These are phyloP conservation scores for Phalaenopsis equestris DNA, from an alignment of 106 monocot species.

Conservation along the genomic window DNA sequence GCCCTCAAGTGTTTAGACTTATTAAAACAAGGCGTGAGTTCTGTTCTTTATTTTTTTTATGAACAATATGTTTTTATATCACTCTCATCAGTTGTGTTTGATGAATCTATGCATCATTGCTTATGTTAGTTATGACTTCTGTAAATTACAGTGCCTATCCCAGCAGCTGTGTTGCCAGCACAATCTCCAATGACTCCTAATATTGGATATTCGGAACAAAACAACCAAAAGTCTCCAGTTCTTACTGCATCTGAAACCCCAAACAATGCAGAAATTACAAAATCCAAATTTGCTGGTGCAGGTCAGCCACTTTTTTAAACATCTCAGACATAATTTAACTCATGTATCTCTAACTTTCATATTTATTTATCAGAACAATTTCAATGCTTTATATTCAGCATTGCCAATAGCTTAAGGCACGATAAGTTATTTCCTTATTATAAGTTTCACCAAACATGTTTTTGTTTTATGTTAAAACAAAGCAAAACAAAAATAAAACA, in stretches of 20 bases:
- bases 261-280: not conserved
- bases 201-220: conserved; percentile 3
- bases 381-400: too few species aligned
- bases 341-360: not conserved
- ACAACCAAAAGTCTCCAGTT: not conserved
- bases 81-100: too few species aligned
- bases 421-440: too few species aligned
- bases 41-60: not conserved
- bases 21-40: not conserved
- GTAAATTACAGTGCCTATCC: not conserved
- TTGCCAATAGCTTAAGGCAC: too few species aligned
- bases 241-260: not conserved
- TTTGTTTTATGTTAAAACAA: too few species aligned
- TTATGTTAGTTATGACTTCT: not conserved
- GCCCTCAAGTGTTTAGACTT: not conserved
- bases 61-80: not conserved
- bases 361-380: too few species aligned
- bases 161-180: not conserved
- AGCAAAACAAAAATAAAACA: too few species aligned
- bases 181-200: conserved; percentile 7
- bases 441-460: too few species aligned
- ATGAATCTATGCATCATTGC: not conserved
- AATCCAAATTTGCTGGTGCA: not conserved
- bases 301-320: not conserved
- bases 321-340: not conserved